Percentiles rank a stretch among this genome's conserved stretches.
phyloP scores from a whole-genome alignment of 2,329 filamentous ascomycete species.

The Cladosporium cucumerinum region DNA sequence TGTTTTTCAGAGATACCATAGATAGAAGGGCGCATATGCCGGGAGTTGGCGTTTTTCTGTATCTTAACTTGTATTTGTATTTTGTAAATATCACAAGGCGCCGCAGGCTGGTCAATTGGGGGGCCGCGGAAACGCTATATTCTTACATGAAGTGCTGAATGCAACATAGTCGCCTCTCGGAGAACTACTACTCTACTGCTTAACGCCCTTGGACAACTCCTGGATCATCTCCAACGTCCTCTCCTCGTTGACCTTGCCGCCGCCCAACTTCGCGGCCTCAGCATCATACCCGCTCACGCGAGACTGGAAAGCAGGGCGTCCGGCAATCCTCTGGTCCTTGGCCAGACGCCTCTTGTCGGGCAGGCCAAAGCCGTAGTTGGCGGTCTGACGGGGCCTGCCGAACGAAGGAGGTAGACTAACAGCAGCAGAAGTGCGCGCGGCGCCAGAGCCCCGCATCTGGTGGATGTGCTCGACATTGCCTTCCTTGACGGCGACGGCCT shows the following conservation, averaged over 20 bases:
- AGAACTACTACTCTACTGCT: not conserved
- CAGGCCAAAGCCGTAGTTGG: conserved; percentile 29
- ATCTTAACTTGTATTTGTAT: not conserved
- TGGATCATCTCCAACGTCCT: conserved; percentile 6
- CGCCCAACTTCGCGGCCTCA: conserved; percentile 10
- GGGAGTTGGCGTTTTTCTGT: not conserved
- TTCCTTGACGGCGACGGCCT: conserved; percentile 33
- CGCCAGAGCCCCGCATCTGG: conserved; percentile 16
- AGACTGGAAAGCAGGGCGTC: conserved; percentile 5
- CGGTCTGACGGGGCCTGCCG: conserved; percentile 18
- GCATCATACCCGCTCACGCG: conserved; percentile 27
- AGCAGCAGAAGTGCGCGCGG: not conserved
- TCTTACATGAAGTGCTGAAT: not conserved
- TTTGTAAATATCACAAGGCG: conserved; percentile 4
- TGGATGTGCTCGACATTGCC: conserved; percentile 27
- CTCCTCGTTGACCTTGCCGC: not conserved
- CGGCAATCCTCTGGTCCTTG: not conserved
- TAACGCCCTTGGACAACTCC: conserved; percentile 3
- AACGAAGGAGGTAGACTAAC: conserved; percentile 17
- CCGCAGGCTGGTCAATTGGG: not conserved
- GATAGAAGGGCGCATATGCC: not conserved
- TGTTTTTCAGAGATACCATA: not conserved
- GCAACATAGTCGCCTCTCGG: not conserved
- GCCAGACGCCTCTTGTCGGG: conserved; percentile 24
- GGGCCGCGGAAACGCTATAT: not conserved